Evolutionary conservation across 371 early-diverging fungal species (phyloP), one percentile per base, ranked within the genome.

Genomic region (Lichtheimia ramosa): DNA sequence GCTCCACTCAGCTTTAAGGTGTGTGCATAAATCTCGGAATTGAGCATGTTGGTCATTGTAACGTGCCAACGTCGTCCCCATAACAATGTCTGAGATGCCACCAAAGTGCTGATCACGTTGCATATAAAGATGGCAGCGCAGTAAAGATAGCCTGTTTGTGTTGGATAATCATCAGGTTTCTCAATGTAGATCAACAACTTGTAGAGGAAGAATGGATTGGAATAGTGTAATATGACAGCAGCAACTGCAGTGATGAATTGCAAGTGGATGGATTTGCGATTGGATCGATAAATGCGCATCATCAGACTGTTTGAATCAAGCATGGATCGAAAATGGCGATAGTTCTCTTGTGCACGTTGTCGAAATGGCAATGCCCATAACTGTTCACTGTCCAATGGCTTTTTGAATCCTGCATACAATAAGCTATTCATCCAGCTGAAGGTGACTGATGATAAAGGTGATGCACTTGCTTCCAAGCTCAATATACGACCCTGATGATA

Each of bases 381-480:
- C 43, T 91, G 87, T 3, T 70, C 78, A 2, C 77, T 69, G 53
- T 75, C 83, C 15, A 92, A 71, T 1, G 81, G 74, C 48, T 64
- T 75, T 65, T 81, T 83, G 18, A 89, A 90, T 6, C 79, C 73
- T 43, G 27, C 41, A 39, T 69, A 63, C 43, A 93, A 76, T 57
- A 95, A 70, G 0, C 88, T 78, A 57, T 89, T 89, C 64, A 90
- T 80, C 94, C 94, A 94, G 5, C 79, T 77, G 61, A 92, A 92
- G n/a, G 86, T 82, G 41, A 89, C 62, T 5, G 79, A 73, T 16
- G 89, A 85, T 15, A 87, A 61, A 1, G 84, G 62, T 3, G 88
- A 87, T 13, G 92, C 88, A 21, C 73, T 82, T 24, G 75, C 72
- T 59, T 89, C 90, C 13, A 85, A 75, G 46, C 83, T 81, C 12